These are phyloP conservation scores for Lactarius evosmus DNA, from an alignment of 768 basidiomycete species.

Conservation along the genomic window DNA sequence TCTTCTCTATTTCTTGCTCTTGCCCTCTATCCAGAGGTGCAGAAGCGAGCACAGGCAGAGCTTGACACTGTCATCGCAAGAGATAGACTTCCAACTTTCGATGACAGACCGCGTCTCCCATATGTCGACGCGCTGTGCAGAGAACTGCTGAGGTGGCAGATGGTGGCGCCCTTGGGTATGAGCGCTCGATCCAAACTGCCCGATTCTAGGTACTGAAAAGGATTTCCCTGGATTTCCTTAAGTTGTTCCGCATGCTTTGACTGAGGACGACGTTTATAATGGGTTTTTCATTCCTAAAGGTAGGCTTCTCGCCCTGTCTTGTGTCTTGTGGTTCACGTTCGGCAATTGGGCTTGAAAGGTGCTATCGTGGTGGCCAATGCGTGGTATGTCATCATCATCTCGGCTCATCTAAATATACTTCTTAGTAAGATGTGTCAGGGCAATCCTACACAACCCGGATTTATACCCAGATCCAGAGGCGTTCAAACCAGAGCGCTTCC, in stretches of 20 bases:
- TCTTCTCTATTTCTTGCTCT: constrained; percentile 33
- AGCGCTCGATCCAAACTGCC: no score
- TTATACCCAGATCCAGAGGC: no score
- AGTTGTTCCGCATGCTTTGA: constrained; percentile 1
- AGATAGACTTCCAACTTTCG: constrained; percentile 32
- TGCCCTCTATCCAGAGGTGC: constrained; percentile 32
- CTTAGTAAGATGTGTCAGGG: constrained; percentile 10
- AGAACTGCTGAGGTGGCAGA: constrained; percentile 32
- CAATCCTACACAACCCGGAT: constrained; percentile 18
- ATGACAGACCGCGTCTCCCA: constrained; percentile 31
- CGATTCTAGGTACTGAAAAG: no score
- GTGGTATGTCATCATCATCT: no score
- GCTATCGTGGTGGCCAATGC: constrained; percentile 3
- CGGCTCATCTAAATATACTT: no score
- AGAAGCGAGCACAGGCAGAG: constrained; percentile 31
- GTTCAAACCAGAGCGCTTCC: no score
- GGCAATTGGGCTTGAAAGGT: neutral
- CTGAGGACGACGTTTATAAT: no score
- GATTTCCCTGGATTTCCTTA: no score
- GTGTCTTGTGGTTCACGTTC: neutral
- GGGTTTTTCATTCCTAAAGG: constrained; percentile 23
- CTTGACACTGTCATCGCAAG: constrained; percentile 31
- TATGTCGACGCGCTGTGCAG: constrained; percentile 32
- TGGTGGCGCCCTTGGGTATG: constrained; percentile 18
- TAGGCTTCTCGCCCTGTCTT: neutral